phyloP scores from a whole-genome alignment of 495 filamentous ascomycete genomes.

The Talaromyces proteolyticus region DNA sequence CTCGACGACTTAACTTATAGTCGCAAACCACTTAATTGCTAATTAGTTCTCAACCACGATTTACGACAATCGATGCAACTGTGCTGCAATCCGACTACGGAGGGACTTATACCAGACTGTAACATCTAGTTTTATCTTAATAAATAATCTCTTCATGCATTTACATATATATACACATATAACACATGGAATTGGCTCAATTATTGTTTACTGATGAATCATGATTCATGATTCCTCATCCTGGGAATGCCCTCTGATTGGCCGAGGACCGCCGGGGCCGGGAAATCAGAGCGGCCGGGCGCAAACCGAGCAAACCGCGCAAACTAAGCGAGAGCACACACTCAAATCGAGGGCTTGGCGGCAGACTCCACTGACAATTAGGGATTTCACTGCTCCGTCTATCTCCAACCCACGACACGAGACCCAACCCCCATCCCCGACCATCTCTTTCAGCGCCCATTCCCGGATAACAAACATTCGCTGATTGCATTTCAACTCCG shows the following conservation, averaged over 20 bases:
- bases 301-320: constrained; percentile 14
- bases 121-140: too few relatives aligned
- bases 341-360: constrained; percentile 25
- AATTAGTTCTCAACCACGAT: too few relatives aligned
- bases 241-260: too few relatives aligned
- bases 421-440: constrained; percentile 31
- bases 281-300: constrained; percentile 1
- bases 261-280: too few relatives aligned
- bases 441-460: constrained; percentile 41
- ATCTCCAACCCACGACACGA: constrained; percentile 31
- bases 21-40: too few relatives aligned
- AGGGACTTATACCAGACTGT: too few relatives aligned
- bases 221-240: background rate
- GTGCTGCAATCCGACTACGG: too few relatives aligned
- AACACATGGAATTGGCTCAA: background rate
- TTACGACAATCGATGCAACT: too few relatives aligned
- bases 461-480: constrained; percentile 17
- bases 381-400: constrained; percentile 38
- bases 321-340: constrained; percentile 38
- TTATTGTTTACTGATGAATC: too few relatives aligned
- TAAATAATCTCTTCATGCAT: too few relatives aligned
- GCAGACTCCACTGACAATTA: too few relatives aligned
- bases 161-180: background rate
- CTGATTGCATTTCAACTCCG: constrained; percentile 41
- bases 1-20: too few relatives aligned